phyloP scores from a whole-genome alignment of 2,329 filamentous ascomycete genomes.

The Hansfordia pulvinata region DNA sequence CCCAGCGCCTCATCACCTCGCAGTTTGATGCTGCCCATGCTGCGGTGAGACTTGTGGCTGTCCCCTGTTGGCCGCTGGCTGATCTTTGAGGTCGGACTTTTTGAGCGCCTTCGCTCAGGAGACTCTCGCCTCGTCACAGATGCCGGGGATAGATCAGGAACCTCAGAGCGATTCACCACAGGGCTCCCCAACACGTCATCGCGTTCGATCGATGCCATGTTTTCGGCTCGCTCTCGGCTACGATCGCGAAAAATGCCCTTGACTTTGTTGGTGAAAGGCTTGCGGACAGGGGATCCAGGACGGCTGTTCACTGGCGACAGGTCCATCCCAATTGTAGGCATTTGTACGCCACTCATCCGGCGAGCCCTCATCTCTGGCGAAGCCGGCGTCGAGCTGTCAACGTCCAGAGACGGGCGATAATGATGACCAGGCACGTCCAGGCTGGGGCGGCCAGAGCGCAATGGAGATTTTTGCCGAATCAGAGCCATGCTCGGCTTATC shows the following conservation, averaged over 20 bases:
- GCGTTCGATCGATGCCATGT: slow-evolving; percentile 17
- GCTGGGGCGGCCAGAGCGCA: slow-evolving; percentile 24
- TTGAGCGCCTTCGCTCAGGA: slow-evolving; percentile 18
- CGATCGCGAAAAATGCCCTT: slow-evolving; percentile 42
- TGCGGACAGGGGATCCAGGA: slow-evolving; percentile 48
- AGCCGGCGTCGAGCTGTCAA: slow-evolving; percentile 30
- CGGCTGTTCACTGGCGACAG: slow-evolving; percentile 51
- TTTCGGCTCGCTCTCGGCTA: slow-evolving; percentile 27
- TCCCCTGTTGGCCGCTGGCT: slow-evolving; percentile 25
- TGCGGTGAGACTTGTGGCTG: slow-evolving; percentile 32
- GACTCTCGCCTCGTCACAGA: no score
- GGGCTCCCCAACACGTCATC: slow-evolving; percentile 18
- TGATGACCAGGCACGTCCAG: slow-evolving; percentile 31
- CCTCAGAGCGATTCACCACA: slow-evolving; percentile 11
- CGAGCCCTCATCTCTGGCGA: slow-evolving; percentile 36
- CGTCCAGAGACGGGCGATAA: slow-evolving; percentile 26
- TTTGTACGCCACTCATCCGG: slow-evolving; percentile 30
- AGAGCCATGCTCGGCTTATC: slow-evolving; percentile 7
- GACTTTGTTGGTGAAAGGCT: slow-evolving; percentile 40
- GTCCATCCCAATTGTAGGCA: slow-evolving; percentile 48
- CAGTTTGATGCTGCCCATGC: slow-evolving; percentile 32
- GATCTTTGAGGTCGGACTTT: slow-evolving; percentile 24
- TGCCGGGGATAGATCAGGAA: slow-evolving; percentile 11
- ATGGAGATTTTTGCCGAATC: slow-evolving; percentile 13
- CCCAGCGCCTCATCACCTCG: slow-evolving; percentile 35